Conservation (phyloP, 1,284 basidiomycete genomes). For the Pholiota adiposa region DNA sequence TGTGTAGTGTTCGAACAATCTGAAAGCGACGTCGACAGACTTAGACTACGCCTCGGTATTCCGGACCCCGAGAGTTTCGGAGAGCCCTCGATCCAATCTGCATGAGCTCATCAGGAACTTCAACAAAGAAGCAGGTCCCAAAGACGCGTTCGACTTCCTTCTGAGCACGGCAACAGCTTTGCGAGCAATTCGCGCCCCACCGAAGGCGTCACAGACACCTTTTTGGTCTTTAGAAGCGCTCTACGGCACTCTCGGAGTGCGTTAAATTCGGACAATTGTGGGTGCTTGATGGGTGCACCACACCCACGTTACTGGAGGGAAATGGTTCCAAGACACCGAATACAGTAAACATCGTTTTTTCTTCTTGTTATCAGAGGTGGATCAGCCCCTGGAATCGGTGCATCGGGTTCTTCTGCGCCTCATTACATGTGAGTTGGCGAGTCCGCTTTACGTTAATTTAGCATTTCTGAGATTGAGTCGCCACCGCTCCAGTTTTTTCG, state of each 20-base stretch:
- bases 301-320: no score
- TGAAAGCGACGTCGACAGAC: no score
- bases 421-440: not conserved
- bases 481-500: not conserved
- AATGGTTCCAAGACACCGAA: not conserved
- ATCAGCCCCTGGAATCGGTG: no score
- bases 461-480: not conserved
- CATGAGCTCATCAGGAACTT: constrained; percentile 9
- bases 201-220: not conserved
- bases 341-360: not conserved
- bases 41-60: constrained; percentile 12
- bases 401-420: not conserved
- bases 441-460: not conserved
- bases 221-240: not conserved
- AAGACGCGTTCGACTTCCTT: not conserved
- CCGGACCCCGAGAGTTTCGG: constrained; percentile 18
- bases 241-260: not conserved
- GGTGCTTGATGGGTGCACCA: not conserved
- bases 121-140: constrained; percentile 1
- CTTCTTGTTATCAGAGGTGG: not conserved
- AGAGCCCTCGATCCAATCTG: not conserved
- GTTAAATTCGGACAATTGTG: constrained; percentile 17
- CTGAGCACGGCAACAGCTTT: not conserved
- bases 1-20: no score
- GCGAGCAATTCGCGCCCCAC: no score